These are phyloP conservation scores for Neoboletus magnificus DNA, from an alignment of 768 basidiomycete species.

Conservation along the genomic window DNA sequence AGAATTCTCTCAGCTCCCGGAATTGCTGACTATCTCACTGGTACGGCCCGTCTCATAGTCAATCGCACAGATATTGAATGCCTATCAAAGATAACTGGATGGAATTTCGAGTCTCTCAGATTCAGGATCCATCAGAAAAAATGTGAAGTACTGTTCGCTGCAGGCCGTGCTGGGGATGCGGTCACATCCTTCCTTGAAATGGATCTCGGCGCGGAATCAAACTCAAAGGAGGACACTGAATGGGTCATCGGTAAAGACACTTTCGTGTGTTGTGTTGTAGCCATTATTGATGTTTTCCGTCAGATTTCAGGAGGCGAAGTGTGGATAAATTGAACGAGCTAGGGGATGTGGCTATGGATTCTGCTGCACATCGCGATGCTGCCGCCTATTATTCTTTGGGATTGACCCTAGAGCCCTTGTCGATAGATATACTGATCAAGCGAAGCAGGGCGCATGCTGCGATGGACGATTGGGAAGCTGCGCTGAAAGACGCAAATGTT, in stretches of 20 bases:
- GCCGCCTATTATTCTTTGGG: slow-evolving; percentile 6
- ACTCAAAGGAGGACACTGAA: not conserved
- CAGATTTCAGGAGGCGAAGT: slow-evolving; percentile 12
- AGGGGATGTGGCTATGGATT: slow-evolving; percentile 1
- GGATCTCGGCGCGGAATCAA: not conserved
- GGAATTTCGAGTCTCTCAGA: slow-evolving; percentile 9
- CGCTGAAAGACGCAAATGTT: slow-evolving; percentile 6
- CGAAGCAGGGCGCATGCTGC: slow-evolving; percentile 5
- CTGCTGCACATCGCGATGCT: slow-evolving; percentile 8
- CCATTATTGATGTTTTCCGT: not conserved
- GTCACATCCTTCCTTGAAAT: slow-evolving; percentile 4
- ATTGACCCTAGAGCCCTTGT: slow-evolving; percentile 3
- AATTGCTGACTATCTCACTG: slow-evolving; percentile 16
- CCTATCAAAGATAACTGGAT: slow-evolving; percentile 11
- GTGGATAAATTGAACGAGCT: slow-evolving; percentile 7
- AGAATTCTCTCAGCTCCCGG: not conserved
- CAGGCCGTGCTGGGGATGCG: not conserved
- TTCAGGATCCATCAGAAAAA: slow-evolving; percentile 5
- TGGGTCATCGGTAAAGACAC: slow-evolving; percentile 5
- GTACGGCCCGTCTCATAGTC: not conserved
- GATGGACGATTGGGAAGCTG: not conserved
- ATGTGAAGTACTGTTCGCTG: slow-evolving; percentile 5
- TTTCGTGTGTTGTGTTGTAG: not conserved
- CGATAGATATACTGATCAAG: not conserved
- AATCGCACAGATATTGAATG: not conserved